phyloP scores from a whole-genome alignment of 805 yeast genomes.

The Yamadazyma insecticola region DNA sequence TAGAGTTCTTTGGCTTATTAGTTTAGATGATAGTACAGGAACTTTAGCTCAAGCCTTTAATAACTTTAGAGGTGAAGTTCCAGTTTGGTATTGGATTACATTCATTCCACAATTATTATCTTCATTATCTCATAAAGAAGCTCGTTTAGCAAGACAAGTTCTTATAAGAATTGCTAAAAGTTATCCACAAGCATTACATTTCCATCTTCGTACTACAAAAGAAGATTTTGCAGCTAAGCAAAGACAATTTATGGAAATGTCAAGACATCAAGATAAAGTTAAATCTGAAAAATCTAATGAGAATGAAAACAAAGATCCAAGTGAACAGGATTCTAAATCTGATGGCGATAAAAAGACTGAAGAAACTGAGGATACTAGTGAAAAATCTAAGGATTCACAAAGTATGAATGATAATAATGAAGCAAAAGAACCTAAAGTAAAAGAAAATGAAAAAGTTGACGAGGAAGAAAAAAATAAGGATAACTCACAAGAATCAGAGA shows the following conservation, averaged over 20 bases:
- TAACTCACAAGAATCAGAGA: constrained; percentile 1
- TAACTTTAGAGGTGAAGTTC: constrained; percentile 89
- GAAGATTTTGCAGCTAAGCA: constrained; percentile 90
- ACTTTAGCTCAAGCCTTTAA: constrained; percentile 84
- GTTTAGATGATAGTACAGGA: constrained; percentile 82
- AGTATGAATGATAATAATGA: constrained; percentile 2
- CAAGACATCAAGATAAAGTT: constrained; percentile 15
- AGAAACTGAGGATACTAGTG: constrained; percentile 13
- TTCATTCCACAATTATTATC: constrained; percentile 92
- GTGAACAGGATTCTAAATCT: constrained; percentile 4
- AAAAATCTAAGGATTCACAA: constrained; percentile 4
- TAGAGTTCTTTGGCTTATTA: constrained; percentile 87
- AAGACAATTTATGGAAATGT: constrained; percentile 53
- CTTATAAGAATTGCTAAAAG: constrained; percentile 90
- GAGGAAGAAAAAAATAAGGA: constrained; percentile 5
- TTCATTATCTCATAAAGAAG: constrained; percentile 87
- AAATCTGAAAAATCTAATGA: constrained; percentile 1
- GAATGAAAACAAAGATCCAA: constrained; percentile 1
- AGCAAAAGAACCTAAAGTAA: constrained; percentile 2
- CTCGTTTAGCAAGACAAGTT: constrained; percentile 80
- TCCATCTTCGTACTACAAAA: constrained; percentile 90
- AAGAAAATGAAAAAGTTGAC: constrained; percentile 1
- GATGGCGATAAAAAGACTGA: not conserved
- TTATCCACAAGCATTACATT: constrained; percentile 96
- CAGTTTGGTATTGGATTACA: constrained; percentile 99